Evolutionary conservation across 495 filamentous ascomycete genomes (phyloP), one percentile per base, ranked within the genome.

Genomic region (Neurospora sp.): DNA sequence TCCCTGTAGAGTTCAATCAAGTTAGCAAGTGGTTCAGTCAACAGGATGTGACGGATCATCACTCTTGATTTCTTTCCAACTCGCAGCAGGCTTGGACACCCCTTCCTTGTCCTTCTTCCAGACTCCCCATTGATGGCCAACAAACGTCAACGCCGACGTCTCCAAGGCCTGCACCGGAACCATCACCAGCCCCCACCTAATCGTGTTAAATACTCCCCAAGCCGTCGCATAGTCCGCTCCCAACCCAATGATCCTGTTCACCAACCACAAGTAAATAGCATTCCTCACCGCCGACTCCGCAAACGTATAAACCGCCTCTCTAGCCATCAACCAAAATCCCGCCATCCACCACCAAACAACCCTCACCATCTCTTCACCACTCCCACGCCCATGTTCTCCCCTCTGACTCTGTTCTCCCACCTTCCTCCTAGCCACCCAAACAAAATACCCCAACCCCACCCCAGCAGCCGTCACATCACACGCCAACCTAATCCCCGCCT

Each of bases 131-230:
- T 79, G 79, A 77, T 94, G 91, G 0, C 90, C 90, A 38, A 93
- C 82, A 76, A 92, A 92, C 1, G 90, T 82, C 4, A 90, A 82
- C 1, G 88, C 81, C 0, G 90, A 89, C 8, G 88, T 87, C 76
- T 94, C 90, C 9, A 93, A 78, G 0, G 90, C 83, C 71, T 88
- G 86, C 0, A 92, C 91, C 0, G 91, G 90, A 1, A 93, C 90
- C 91, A 92, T 94, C 39, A 93, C 83, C 4, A 94, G 80, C 1
- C 91, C 90, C 91, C 90, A 93, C n/a, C 91, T 86, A 73, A 94
- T 92, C 0, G 90, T 92, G 73, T 87, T 91, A 82, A 94, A 93
- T 44, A 93, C 82, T 16, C 90, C 88, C 91, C 90, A 93, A 2
- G 91, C 90, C 3, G 91, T 93, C 1, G 89, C 89, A 79, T 93